Evolutionary conservation across 306 rosid genomes (phyloP), one percentile per base, ranked within the genome.

Genomic region (Mucuna pruriens): DNA sequence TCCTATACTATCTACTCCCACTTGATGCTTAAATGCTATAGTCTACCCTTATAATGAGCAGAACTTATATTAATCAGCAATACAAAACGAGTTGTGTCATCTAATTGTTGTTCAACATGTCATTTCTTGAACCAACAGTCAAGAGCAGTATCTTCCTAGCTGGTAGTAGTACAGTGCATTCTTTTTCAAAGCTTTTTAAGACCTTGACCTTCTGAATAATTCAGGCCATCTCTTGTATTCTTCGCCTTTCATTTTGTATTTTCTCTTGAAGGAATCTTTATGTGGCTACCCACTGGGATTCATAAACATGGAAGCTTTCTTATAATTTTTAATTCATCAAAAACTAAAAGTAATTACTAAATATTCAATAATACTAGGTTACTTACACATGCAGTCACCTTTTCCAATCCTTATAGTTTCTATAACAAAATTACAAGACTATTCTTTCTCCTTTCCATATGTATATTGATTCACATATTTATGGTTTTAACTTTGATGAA

Each of bases 51-150:
- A 64, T 34, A 51, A 58, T 46, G 40, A 54, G 12, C 52, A 61
- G 23, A 80, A 44, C 12, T 23, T 22, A 79, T 22, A 78, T 23
- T 44, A 72, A 78, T 73, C 77, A 17, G 23, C 42, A 62, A 71
- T 13, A 52, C 7, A 23, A 54, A 84, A 58, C 17, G n/a, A 74
- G 49, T 19, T 12, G 13, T 60, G 36, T 15, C 65, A 23, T 68
- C 75, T 39, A 29, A 20, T 60, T 57, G 17, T 9, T 40, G 12
- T 45, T 42, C 39, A 78, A 40, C 64, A 29, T 3, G 26, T 20
- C 29, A 49, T 64, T 44, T 83, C 51, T n/a, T 49, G 22, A 70
- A 60, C 57, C 61, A 60, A 49, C 20, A 22, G 25, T 36, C 40
- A 38, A 25, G n/a, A 54, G 42, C 57, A 58, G 29, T 58, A n/a